These are phyloP conservation scores for Hirschioporus abietinus DNA, from an alignment of 768 basidiomycete genomes.

Conservation along the genomic window DNA sequence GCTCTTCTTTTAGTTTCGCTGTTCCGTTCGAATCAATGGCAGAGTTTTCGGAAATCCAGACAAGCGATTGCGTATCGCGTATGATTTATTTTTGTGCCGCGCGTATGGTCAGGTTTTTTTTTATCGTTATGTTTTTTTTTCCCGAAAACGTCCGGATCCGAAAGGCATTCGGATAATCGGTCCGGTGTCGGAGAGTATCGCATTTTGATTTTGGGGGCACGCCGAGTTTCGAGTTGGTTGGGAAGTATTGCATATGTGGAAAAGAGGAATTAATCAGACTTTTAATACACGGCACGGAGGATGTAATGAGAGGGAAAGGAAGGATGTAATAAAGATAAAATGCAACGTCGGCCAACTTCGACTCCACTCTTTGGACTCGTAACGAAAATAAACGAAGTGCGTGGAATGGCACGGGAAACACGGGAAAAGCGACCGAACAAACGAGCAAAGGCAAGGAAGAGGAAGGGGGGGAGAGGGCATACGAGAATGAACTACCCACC, in stretches of 20 bases:
- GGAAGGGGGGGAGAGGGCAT: too few relatives aligned
- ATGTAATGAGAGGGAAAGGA: background rate
- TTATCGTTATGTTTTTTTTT: background rate
- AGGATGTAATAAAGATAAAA: background rate
- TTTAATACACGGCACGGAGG: constrained; percentile 1
- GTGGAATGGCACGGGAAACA: background rate
- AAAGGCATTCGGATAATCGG: background rate
- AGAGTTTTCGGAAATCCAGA: too few relatives aligned
- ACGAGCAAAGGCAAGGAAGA: background rate
- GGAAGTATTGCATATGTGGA: background rate
- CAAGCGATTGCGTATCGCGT: too few relatives aligned
- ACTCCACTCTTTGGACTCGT: background rate
- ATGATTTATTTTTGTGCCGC: background rate
- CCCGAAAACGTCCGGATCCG: too few relatives aligned
- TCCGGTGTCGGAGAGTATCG: background rate
- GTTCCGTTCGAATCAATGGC: background rate
- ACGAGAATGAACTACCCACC: constrained; percentile 29
- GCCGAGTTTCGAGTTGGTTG: too few relatives aligned
- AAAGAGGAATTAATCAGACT: background rate
- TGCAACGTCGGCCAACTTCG: background rate
- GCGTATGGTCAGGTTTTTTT: too few relatives aligned
- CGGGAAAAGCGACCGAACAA: background rate
- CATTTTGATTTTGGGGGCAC: background rate
- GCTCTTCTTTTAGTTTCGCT: background rate
- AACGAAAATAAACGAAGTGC: background rate